Percentiles rank a stretch among this genome's conserved stretches.
phyloP scores from a whole-genome alignment of 1,284 basidiomycete genomes.

The Phellinidium pouzarii region DNA sequence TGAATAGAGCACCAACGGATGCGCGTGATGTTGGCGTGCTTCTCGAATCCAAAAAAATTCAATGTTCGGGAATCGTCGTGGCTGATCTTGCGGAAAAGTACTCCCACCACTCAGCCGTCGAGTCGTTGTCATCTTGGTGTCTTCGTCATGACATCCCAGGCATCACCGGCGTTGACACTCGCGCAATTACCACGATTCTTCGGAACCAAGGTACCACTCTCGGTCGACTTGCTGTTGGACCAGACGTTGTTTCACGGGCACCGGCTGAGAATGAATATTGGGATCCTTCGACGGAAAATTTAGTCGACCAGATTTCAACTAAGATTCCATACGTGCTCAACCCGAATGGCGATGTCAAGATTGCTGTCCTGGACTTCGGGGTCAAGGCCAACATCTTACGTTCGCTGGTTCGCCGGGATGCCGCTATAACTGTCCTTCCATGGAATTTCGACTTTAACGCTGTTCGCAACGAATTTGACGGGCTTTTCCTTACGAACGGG shows the following conservation, averaged over 20 bases:
- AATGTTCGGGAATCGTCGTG: conserved; percentile 91
- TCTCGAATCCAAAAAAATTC: conserved; percentile 85
- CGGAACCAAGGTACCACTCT: conserved; percentile 97
- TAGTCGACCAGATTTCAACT: conserved; percentile 91
- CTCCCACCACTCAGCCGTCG: conserved; percentile 91
- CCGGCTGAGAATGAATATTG: conserved; percentile 72
- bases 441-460: conserved; percentile 97
- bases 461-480: conserved; percentile 87
- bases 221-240: conserved; percentile 82
- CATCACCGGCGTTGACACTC: conserved; percentile 95
- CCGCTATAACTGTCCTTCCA: conserved; percentile 90
- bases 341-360: conserved; percentile 79
- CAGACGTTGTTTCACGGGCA: conserved; percentile 56
- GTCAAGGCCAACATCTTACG: conserved; percentile 97
- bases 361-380: conserved; percentile 96
- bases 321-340: conserved; percentile 84
- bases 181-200: conserved; percentile 89
- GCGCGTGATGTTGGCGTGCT: conserved; percentile 83
- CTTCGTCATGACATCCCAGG: conserved; percentile 85
- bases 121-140: conserved; percentile 93
- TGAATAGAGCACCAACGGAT: conserved; percentile 70
- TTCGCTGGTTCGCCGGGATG: conserved; percentile 84
- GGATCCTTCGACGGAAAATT: conserved; percentile 90
- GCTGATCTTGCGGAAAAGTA: conserved; percentile 93
- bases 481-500: conserved; percentile 94